These are phyloP conservation scores for Cladorrhinum sp. DNA, from an alignment of 2,329 filamentous ascomycete genomes.

Conservation along the genomic window DNA sequence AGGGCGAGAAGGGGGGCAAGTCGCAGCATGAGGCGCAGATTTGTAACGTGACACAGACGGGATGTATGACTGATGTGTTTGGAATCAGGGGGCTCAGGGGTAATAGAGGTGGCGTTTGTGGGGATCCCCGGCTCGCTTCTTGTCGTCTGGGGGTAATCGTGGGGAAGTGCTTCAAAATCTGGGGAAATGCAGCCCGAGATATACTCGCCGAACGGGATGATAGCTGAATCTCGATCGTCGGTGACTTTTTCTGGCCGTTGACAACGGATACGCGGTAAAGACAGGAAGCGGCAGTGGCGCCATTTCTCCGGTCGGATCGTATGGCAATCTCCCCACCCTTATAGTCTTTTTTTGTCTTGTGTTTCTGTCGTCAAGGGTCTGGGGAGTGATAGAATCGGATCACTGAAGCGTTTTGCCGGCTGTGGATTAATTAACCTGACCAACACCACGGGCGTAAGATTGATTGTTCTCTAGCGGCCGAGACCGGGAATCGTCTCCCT, in stretches of 20 bases:
- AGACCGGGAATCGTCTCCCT: slow-evolving; percentile 16
- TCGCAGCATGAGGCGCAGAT: slow-evolving; percentile 11
- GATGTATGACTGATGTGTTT: slow-evolving; percentile 3
- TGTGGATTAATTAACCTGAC: slow-evolving; percentile 17
- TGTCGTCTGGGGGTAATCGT: slow-evolving; percentile 18
- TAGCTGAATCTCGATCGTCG: slow-evolving; percentile 6
- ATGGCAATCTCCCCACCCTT: slow-evolving; percentile 23
- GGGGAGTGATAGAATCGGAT: slow-evolving; percentile 22
- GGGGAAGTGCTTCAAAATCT: slow-evolving; percentile 21
- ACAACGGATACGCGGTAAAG: slow-evolving; percentile 14
- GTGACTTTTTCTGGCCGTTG: slow-evolving; percentile 14
- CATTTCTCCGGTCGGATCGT: slow-evolving; percentile 19
- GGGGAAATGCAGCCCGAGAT: slow-evolving; percentile 23
- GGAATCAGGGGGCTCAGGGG: not conserved
- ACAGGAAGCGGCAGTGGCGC: slow-evolving; percentile 19
- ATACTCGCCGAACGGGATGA: slow-evolving; percentile 18
- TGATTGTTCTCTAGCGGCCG: slow-evolving; percentile 7
- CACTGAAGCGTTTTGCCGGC: slow-evolving; percentile 25
- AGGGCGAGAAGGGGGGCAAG: slow-evolving; percentile 19
- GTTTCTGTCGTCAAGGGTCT: slow-evolving; percentile 1
- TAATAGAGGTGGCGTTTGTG: not conserved
- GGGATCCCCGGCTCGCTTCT: slow-evolving; percentile 17
- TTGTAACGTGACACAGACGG: slow-evolving; percentile 14
- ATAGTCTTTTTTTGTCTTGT: slow-evolving; percentile 13
- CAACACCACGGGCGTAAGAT: not conserved